These are phyloP conservation scores for Lichtheimia corymbifera DNA, from an alignment of 371 early-diverging fungal genomes.

Conservation along the genomic window DNA sequence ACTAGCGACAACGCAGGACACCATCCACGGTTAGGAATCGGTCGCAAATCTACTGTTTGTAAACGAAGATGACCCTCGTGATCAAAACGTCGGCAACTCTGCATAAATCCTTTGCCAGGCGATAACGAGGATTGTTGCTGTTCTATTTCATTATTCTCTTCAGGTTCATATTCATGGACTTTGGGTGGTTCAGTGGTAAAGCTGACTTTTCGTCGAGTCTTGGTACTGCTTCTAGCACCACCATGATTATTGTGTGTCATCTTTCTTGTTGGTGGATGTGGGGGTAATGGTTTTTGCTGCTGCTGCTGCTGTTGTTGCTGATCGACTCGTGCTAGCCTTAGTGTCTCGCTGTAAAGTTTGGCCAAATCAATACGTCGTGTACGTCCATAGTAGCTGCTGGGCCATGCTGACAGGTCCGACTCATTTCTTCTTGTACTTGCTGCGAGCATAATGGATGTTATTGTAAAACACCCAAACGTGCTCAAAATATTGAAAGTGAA, in stretches of 20 bases:
- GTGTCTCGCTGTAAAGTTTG: conserved; percentile 20
- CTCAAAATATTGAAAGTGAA: background rate
- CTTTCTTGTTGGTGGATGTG: background rate
- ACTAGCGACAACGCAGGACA: conserved; percentile 1
- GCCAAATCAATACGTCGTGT: conserved; percentile 24
- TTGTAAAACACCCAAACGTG: too few relatives aligned
- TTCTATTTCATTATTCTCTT: conserved; percentile 12
- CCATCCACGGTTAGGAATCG: conserved; percentile 14
- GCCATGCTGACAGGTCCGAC: conserved; percentile 18
- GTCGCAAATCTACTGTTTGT: conserved; percentile 18
- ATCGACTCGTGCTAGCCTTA: conserved; percentile 9
- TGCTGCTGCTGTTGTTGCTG: background rate
- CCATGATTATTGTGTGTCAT: background rate
- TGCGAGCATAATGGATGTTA: too few relatives aligned
- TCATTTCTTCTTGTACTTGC: too few relatives aligned
- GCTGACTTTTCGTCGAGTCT: conserved; percentile 23
- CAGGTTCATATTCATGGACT: conserved; percentile 42
- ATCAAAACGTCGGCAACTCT: conserved; percentile 3
- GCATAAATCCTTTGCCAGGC: background rate
- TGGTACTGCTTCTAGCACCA: background rate
- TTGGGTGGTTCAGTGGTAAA: conserved; percentile 33
- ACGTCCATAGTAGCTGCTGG: conserved; percentile 29
- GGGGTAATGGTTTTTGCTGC: background rate
- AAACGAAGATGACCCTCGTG: conserved; percentile 3
- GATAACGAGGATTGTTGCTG: too few relatives aligned